These are phyloP conservation scores for Austroboletus rostrupii DNA, from an alignment of 1,284 basidiomycete genomes.

Conservation along the genomic window DNA sequence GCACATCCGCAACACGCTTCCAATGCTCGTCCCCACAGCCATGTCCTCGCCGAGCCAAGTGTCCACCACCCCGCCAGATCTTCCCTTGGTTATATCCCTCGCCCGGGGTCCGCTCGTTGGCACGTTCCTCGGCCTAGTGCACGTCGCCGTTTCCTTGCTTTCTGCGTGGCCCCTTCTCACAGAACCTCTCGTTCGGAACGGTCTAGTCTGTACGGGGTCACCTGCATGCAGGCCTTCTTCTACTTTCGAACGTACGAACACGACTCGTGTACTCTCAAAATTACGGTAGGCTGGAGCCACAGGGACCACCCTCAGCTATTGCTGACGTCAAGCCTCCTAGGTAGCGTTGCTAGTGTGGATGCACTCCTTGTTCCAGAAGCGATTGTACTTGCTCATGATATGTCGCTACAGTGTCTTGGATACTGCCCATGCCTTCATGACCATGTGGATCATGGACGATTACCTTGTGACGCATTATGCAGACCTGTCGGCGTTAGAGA, in stretches of 20 bases:
- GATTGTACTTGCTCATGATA: not conserved
- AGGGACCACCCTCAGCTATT: not conserved
- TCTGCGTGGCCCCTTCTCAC: conserved; percentile 6
- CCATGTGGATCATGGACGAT: conserved; percentile 24
- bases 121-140: conserved; percentile 25
- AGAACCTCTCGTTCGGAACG: not conserved
- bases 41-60: too few relatives aligned
- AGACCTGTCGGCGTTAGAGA: conserved; percentile 6
- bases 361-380: not conserved
- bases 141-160: conserved; percentile 5
- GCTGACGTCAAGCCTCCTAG: conserved; percentile 9
- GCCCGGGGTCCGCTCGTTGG: conserved; percentile 27
- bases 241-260: conserved; percentile 27
- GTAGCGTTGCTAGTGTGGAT: conserved; percentile 22
- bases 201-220: conserved; percentile 25
- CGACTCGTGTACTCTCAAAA: conserved; percentile 20
- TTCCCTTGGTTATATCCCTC: conserved; percentile 9
- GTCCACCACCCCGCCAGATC: not conserved
- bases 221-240: conserved; percentile 27
- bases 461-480: conserved; percentile 20
- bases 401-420: conserved; percentile 17
- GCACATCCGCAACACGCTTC: too few relatives aligned
- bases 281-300: conserved; percentile 10
- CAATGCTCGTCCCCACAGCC: too few relatives aligned
- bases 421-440: conserved; percentile 22